Base-by-base conservation (phyloP, 2,329 filamentous ascomycete genomes). In the Calonectria montana region DNA sequence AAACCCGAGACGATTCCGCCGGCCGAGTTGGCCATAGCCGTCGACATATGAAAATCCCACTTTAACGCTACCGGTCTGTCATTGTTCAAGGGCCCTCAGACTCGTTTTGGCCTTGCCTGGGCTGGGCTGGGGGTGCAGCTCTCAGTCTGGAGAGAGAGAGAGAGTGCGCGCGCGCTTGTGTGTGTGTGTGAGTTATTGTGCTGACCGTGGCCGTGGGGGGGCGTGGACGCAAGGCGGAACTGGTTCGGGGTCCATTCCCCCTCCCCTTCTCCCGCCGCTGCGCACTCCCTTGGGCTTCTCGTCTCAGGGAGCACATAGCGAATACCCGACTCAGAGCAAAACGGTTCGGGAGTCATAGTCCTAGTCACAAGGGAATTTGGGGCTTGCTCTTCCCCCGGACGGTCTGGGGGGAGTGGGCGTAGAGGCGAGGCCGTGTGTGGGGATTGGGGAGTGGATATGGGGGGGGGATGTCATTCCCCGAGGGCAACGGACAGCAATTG, bases 1-100 rank as follows among this genome's bases (percentile, higher is more conserved):
- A 53, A 69, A 67, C 53, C 65, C 65, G 65, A 67, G 65, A 41
- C 65, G 65, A 67, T 67, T 67, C 65, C 65, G 65, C 65, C 65
- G 53, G 65, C 65, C 65, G 65, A 67, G 53, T 62, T 67, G 53
- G 65, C 65, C 41, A 29, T 67, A 61, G 65, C 50, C 65, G 65
- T 41, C 41, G 65, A 59, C 53, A 67, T 62, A 67, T 67, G 65
- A 67, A 35, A 67, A 61, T 47, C 21, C 61, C 61, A 47, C 39
- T 47, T 31, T 35, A 48, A 65, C 45, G 45, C 62, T 50, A 50
- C 62, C 29, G 37, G 29, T 64, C 61, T 35, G 23, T n/a, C 61
- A 35, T 64, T 37, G 31, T 48, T 37, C 27, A 35, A 43, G 29
- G 57, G 37, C 61, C 43, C 29, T 35, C 47, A 39, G 50, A 55